Percentiles rank a stretch among this genome's conserved stretches.
Conservation (phyloP, 805 yeast genomes). For the Ogataea degrootiae region DNA sequence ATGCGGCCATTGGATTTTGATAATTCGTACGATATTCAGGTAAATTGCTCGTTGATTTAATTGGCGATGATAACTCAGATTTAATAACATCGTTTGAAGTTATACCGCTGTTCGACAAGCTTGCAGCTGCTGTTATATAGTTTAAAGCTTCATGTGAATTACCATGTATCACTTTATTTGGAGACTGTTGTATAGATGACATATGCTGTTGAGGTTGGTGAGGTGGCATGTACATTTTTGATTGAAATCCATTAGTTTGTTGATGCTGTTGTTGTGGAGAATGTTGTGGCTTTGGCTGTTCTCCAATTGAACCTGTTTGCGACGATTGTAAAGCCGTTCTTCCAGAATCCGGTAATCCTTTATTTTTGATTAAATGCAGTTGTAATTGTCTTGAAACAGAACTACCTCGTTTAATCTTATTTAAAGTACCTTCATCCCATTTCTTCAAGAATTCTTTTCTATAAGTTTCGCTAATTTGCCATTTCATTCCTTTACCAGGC, state of each 20-base stretch:
- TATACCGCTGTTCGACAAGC: conserved; percentile 12
- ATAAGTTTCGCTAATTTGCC: conserved; percentile 89
- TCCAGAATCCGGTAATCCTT: conserved; percentile 45
- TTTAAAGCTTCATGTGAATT: conserved; percentile 26
- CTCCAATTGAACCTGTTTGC: neutral
- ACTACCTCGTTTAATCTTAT: conserved; percentile 73
- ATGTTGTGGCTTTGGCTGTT: conserved; percentile 2
- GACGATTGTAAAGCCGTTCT: conserved; percentile 18
- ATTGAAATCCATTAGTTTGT: conserved; percentile 9
- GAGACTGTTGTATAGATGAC: neutral
- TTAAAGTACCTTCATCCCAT: conserved; percentile 69
- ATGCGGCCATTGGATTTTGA: conserved; percentile 4
- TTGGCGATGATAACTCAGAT: conserved; percentile 18
- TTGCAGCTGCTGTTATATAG: conserved; percentile 25
- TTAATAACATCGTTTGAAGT: conserved; percentile 7
- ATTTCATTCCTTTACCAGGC: conserved; percentile 99
- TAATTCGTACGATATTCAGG: conserved; percentile 11
- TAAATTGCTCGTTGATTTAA: conserved; percentile 10
- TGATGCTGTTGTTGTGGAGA: conserved; percentile 16
- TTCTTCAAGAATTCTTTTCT: conserved; percentile 79
- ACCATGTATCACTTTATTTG: conserved; percentile 3
- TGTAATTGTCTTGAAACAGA: conserved; percentile 78
- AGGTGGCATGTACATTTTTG: conserved; percentile 14
- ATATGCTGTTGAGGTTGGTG: conserved; percentile 15
- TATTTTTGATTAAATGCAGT: conserved; percentile 61